A percentile compares a stretch with the other conserved stretches of the same genome.
Evolutionary conservation across 192 early-diverging fungal species (phyloP).

Genomic region (Linnemannia elongata): DNA sequence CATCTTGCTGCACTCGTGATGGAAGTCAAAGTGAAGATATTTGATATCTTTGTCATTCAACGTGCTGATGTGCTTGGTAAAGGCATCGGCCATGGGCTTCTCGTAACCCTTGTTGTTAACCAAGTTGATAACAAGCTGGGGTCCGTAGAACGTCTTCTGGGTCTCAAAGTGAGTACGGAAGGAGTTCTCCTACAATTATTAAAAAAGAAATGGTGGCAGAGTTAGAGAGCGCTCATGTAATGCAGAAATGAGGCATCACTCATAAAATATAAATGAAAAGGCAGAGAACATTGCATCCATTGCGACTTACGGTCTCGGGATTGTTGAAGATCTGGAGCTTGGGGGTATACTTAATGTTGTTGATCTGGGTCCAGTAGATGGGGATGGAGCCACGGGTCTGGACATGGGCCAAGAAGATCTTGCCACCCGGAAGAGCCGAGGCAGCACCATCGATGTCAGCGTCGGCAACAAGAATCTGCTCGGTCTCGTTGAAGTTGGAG

Average conservation of each 20-base stretch:
- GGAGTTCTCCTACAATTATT: constrained; percentile 65
- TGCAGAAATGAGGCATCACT: not conserved
- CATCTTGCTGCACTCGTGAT: constrained; percentile 97
- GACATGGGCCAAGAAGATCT: constrained; percentile 80
- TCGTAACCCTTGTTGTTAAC: constrained; percentile 97
- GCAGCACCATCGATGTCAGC: constrained; percentile 52
- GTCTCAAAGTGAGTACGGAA: constrained; percentile 82
- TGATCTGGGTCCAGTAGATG: constrained; percentile 92
- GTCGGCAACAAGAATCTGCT: constrained; percentile 87
- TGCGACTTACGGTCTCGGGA: constrained; percentile 70
- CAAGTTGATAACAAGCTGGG: constrained; percentile 92
- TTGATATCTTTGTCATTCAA: constrained; percentile 69
- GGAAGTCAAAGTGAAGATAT: constrained; percentile 98
- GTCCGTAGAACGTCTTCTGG: constrained; percentile 80
- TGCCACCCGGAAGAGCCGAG: constrained; percentile 53
- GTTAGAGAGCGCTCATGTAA: not conserved
- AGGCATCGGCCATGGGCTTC: constrained; percentile 84
- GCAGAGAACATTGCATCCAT: not conserved
- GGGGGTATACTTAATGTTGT: constrained; percentile 94
- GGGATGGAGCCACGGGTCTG: constrained; percentile 98
- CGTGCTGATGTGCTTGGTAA: constrained; percentile 73
- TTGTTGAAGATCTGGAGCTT: constrained; percentile 81
- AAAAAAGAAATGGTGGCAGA: constrained; percentile 27
- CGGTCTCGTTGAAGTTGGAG: constrained; percentile 98
- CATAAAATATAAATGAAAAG: not conserved